Evolutionary conservation across 2,329 filamentous ascomycete species (phyloP).

Genomic region (Kalmusia sp.): DNA sequence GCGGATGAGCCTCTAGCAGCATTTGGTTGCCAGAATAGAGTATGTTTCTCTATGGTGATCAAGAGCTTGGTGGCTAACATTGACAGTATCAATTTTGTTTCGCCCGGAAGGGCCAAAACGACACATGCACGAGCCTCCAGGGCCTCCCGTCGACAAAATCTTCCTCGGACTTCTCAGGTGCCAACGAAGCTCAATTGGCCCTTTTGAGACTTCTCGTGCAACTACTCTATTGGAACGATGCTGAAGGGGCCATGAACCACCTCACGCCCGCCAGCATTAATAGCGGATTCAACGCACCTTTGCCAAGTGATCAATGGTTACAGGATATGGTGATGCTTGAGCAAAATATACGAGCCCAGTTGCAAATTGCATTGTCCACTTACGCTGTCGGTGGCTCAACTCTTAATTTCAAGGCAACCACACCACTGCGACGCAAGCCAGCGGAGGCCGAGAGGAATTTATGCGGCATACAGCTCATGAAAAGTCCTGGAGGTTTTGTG

Average conservation of each 20-base stretch:
- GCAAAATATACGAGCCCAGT: conserved; percentile 6
- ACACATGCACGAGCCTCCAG: conserved; percentile 11
- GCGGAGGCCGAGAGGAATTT: too few relatives aligned
- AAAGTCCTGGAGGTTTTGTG: too few relatives aligned
- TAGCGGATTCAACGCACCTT: neutral
- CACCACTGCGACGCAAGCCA: too few relatives aligned
- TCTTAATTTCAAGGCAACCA: too few relatives aligned
- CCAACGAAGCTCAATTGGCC: conserved; percentile 4
- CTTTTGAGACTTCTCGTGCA: neutral
- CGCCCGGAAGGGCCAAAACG: neutral
- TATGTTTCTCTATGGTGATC: neutral
- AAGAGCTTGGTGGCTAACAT: neutral
- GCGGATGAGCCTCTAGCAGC: conserved; percentile 5
- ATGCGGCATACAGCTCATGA: too few relatives aligned
- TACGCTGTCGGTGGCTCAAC: conserved; percentile 17
- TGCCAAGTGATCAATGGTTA: conserved; percentile 21
- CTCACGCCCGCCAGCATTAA: neutral
- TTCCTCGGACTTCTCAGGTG: conserved; percentile 2
- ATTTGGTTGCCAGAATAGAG: conserved; percentile 10
- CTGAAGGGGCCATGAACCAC: neutral
- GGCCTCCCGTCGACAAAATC: neutral
- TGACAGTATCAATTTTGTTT: conserved; percentile 16
- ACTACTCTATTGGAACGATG: neutral
- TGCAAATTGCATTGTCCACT: conserved; percentile 4
- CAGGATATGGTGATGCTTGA: conserved; percentile 12